Evolutionary conservation across 2,329 filamentous ascomycete species (phyloP).

Genomic region (Pestalotiopsis sp.): DNA sequence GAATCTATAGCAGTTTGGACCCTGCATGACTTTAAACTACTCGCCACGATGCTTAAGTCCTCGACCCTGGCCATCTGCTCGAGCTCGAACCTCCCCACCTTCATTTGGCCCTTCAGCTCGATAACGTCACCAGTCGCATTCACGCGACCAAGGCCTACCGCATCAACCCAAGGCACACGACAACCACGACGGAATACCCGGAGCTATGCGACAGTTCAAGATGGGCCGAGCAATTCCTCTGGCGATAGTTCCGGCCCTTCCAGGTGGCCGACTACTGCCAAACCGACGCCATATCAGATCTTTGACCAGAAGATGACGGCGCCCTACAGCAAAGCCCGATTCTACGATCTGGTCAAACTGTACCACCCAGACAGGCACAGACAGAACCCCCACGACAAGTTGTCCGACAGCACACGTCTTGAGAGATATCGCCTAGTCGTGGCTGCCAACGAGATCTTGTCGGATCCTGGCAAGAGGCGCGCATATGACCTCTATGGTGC

Average conservation of each 20-base stretch:
- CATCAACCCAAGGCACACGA: not conserved
- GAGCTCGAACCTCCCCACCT: constrained; percentile 21
- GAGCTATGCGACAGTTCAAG: constrained; percentile 29
- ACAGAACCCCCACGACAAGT: constrained; percentile 40
- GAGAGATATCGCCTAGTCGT: constrained; percentile 91
- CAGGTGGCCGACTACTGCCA: constrained; percentile 48
- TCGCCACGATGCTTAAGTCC: constrained; percentile 33
- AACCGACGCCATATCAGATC: constrained; percentile 89
- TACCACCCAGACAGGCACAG: constrained; percentile 84
- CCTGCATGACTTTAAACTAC: constrained; percentile 1
- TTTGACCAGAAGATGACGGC: constrained; percentile 62
- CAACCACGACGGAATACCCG: not conserved
- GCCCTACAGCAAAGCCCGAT: constrained; percentile 80
- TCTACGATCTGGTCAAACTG: constrained; percentile 90
- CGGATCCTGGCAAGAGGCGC: constrained; percentile 74
- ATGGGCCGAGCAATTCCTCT: constrained; percentile 17
- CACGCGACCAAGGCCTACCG: not conserved
- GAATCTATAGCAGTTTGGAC: not conserved
- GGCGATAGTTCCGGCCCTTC: not conserved
- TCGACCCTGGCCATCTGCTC: constrained; percentile 30
- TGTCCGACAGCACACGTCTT: constrained; percentile 67
- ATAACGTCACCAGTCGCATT: constrained; percentile 29
- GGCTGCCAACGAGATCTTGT: constrained; percentile 85
- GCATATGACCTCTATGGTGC: constrained; percentile 82
- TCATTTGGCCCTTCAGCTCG: constrained; percentile 21